phyloP scores from a whole-genome alignment of 768 basidiomycete species.

The Rubroboletus pulcherrimus region DNA sequence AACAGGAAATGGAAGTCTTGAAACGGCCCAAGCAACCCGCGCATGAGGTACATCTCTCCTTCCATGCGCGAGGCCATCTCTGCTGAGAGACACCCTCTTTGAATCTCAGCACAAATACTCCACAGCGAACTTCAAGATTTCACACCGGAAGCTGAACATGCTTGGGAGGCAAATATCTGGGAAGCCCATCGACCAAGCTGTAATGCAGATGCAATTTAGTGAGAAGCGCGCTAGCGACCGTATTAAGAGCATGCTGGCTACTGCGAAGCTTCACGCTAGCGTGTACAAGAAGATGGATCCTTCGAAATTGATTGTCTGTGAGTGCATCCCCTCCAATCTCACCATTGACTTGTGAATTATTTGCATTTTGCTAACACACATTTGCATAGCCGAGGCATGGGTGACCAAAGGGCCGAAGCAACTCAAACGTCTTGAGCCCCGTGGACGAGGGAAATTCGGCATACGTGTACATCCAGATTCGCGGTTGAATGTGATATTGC shows the following conservation, averaged over 20 bases:
- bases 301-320: conserved; percentile 77
- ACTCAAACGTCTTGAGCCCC: conserved; percentile 69
- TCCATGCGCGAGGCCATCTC: background rate
- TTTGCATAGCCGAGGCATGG: conserved; percentile 80
- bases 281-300: conserved; percentile 72
- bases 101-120: conserved; percentile 81
- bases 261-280: conserved; percentile 81
- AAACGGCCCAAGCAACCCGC: conserved; percentile 25
- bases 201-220: conserved; percentile 95
- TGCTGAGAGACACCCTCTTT: conserved; percentile 5
- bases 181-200: conserved; percentile 91
- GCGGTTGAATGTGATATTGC: conserved; percentile 69
- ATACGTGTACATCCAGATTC: conserved; percentile 74
- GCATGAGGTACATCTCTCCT: conserved; percentile 22
- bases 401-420: conserved; percentile 76
- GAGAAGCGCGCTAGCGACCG: conserved; percentile 86
- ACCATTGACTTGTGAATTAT: background rate
- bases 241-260: conserved; percentile 83
- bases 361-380: background rate
- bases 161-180: conserved; percentile 84
- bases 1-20: conserved; percentile 7
- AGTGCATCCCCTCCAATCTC: conserved; percentile 30
- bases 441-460: conserved; percentile 79
- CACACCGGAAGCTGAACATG: conserved; percentile 88
- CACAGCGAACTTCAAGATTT: conserved; percentile 90